These are phyloP conservation scores for Dentipellis fragilis DNA, from an alignment of 768 basidiomycete genomes.

Conservation along the genomic window DNA sequence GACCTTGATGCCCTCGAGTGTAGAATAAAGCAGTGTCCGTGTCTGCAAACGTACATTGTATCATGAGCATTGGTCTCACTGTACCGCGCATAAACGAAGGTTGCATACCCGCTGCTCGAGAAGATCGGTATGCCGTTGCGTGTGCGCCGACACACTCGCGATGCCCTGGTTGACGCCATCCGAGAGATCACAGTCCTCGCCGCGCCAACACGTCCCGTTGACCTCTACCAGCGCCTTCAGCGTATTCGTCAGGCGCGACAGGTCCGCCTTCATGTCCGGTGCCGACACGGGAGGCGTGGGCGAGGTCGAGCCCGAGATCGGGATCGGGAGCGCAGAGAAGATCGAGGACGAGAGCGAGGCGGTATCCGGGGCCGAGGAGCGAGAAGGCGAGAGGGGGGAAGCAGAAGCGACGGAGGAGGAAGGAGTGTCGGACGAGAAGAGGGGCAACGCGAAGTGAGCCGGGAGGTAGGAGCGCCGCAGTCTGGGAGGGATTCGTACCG, in stretches of 20 bases:
- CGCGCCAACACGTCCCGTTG: conserved; percentile 75
- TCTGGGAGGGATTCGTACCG: conserved; percentile 63
- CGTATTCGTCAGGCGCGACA: conserved; percentile 76
- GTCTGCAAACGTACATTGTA: conserved; percentile 35
- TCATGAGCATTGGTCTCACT: neutral
- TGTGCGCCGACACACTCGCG: conserved; percentile 52
- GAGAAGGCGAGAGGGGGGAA: conserved; percentile 16
- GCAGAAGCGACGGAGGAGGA: conserved; percentile 24
- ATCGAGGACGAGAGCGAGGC: conserved; percentile 7
- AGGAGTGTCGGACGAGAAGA: neutral
- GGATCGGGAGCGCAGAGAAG: conserved; percentile 17
- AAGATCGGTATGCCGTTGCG: conserved; percentile 62
- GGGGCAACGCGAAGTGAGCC: conserved; percentile 57
- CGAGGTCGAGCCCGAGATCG: conserved; percentile 2
- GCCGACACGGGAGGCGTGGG: conserved; percentile 1
- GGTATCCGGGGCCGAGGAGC: conserved; percentile 9
- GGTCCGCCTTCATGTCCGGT: conserved; percentile 54
- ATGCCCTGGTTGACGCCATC: conserved; percentile 70
- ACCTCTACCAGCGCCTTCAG: conserved; percentile 69
- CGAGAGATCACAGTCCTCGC: conserved; percentile 73
- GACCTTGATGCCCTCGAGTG: conserved; percentile 73
- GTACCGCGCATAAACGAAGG: too few relatives aligned
- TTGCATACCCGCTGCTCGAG: conserved; percentile 60
- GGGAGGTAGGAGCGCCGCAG: conserved; percentile 49
- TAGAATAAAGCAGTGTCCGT: conserved; percentile 49